Evolutionary conservation across 169 alveolate genomes (phyloP).

Genomic region (Eimeria tenella): DNA sequence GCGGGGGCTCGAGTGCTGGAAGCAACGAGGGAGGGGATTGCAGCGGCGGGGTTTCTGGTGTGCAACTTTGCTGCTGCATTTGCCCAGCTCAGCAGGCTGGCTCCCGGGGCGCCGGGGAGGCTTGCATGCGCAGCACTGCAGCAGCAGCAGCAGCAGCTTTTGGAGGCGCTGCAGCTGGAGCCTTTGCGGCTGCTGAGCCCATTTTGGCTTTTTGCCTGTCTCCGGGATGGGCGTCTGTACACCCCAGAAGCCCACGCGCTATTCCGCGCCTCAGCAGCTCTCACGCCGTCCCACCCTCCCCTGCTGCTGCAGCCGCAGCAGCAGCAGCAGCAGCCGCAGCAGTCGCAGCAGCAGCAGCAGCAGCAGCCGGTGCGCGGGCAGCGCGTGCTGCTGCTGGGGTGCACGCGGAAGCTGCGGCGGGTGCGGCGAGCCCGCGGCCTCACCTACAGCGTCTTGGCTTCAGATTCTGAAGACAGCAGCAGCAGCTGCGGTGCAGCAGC

Average conservation of each 20-base stretch:
- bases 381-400: constrained; percentile 66
- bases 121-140: neutral
- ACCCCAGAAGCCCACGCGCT: constrained; percentile 56
- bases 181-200: constrained; percentile 56
- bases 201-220: constrained; percentile 64
- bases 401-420: constrained; percentile 59
- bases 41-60: constrained; percentile 14
- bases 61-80: constrained; percentile 69
- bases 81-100: constrained; percentile 31
- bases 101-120: neutral
- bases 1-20: constrained; percentile 56
- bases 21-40: constrained; percentile 46
- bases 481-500: constrained; percentile 13
- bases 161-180: constrained; percentile 31
- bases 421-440: constrained; percentile 34
- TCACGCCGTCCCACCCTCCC: constrained; percentile 51
- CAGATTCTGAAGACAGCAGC: constrained; percentile 25
- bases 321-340: constrained; percentile 7
- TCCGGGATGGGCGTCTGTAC: constrained; percentile 62
- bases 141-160: neutral
- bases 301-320: constrained; percentile 19
- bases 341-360: neutral
- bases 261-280: constrained; percentile 65
- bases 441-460: neutral
- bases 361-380: neutral